Evolutionary conservation across 1,139 yeast genomes (phyloP).

Genomic region (Saccharomyces hybrid): DNA sequence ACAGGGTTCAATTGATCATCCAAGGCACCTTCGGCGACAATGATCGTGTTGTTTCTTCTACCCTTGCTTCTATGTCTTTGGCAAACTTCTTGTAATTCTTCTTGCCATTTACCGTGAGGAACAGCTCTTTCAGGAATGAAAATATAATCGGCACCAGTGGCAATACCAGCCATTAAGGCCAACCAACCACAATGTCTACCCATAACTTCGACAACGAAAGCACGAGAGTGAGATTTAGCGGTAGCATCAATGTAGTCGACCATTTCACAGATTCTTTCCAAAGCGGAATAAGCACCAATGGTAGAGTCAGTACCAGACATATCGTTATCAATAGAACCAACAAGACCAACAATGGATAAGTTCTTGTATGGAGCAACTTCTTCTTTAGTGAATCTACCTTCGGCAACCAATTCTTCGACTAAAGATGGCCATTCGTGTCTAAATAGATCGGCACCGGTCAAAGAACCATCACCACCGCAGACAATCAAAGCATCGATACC

Average conservation of each 20-base stretch:
- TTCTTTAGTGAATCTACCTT: constrained; percentile 43
- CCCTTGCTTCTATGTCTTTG: constrained; percentile 62
- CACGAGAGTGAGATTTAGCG: constrained; percentile 75
- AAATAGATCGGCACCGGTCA: constrained; percentile 76
- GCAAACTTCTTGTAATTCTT: constrained; percentile 58
- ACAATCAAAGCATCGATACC: constrained; percentile 76
- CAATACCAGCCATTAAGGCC: constrained; percentile 74
- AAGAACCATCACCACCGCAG: constrained; percentile 81
- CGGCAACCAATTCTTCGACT: constrained; percentile 49
- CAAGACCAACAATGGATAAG: constrained; percentile 68
- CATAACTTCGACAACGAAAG: constrained; percentile 83
- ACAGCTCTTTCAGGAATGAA: constrained; percentile 77
- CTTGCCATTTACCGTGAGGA: constrained; percentile 52
- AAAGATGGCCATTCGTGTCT: constrained; percentile 74
- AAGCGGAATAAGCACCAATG: constrained; percentile 71
- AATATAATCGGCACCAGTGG: constrained; percentile 74
- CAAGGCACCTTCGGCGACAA: constrained; percentile 80
- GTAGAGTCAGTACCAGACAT: constrained; percentile 80
- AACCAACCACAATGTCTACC: constrained; percentile 89
- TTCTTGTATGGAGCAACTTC: constrained; percentile 47
- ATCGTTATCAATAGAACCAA: constrained; percentile 78
- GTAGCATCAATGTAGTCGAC: constrained; percentile 80
- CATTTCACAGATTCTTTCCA: constrained; percentile 69
- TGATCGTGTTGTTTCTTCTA: constrained; percentile 69
- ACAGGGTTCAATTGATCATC: constrained; percentile 59